Base-by-base conservation (phyloP, 192 early-diverging fungal genomes). In the Umbelopsis ramanniana region DNA sequence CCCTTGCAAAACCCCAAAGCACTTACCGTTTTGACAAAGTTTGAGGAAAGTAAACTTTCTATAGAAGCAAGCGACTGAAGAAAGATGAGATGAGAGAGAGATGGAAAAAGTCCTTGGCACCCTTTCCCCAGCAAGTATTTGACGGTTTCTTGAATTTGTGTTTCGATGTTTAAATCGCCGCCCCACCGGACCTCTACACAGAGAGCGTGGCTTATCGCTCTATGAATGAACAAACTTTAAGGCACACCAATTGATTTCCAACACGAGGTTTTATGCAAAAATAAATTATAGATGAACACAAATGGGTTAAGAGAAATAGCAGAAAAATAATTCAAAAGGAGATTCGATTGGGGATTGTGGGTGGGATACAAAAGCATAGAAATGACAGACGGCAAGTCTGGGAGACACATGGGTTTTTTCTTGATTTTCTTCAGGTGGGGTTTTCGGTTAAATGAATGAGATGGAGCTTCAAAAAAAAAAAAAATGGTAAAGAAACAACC, bases 1-100 rank as follows among this genome's bases (percentile, higher is more conserved):
- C 8, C 4, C 38, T 40, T 6, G 4, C 38, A 26, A 46, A 46
- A n/a, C n/a, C n/a, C n/a, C n/a, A n/a, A n/a, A n/a, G n/a, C n/a
- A n/a, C n/a, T 73, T 73, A 79, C 74, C 73, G 78, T 79, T 73
- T 75, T 68, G 67, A 48, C 19, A 68, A 45, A 26, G 19, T 40
- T 55, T 69, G 26, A 37, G 54, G n/a, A 54, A 22, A 26, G 53
- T 26, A 47, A 37, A 69, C 52, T 43, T 53, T 70, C 47, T 52
- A 17, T 23, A 55, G 47, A 33, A 33, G 50, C n/a, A 47, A 26
- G 57, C 68, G n/a, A 50, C 57, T 72, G 69, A 68, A 67, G 46
- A 55, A 68, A 69, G 23, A 46, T 38, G 46, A 38, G 14, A 53
- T 50, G 19, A 55, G 48, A 22, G 37, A 43, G 46, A 26, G 40